These are phyloP conservation scores for Pichia rugopelliculosa DNA, from an alignment of 805 yeast genomes.

Conservation along the genomic window DNA sequence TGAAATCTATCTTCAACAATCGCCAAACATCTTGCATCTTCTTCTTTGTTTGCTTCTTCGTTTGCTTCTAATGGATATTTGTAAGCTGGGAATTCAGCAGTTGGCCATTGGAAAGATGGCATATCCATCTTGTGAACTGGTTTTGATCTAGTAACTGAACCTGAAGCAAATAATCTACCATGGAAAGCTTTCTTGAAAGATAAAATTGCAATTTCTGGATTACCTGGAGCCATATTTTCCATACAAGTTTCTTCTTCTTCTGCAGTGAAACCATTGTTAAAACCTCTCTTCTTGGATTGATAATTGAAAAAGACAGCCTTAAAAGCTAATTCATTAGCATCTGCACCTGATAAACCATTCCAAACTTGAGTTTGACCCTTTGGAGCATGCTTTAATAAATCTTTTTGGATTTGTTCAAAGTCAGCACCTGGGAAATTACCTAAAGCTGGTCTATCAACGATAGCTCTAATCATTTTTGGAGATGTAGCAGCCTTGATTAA, in stretches of 20 bases:
- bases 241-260: constrained; percentile 71
- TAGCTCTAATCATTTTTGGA: constrained; percentile 61
- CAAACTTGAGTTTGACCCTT: constrained; percentile 67
- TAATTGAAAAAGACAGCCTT: constrained; percentile 84
- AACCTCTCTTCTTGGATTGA: constrained; percentile 63
- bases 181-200: constrained; percentile 90
- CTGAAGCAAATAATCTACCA: constrained; percentile 89
- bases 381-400: constrained; percentile 68
- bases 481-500: constrained; percentile 61
- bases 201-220: constrained; percentile 77
- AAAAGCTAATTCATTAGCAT: constrained; percentile 83
- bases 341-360: constrained; percentile 80
- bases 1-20: constrained; percentile 66
- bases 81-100: constrained; percentile 77
- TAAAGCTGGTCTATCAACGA: constrained; percentile 78
- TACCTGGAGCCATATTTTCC: constrained; percentile 80
- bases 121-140: constrained; percentile 90
- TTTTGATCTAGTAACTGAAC: constrained; percentile 86
- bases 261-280: constrained; percentile 45
- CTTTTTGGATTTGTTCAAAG: constrained; percentile 42
- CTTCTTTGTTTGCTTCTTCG: constrained; percentile 65
- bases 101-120: constrained; percentile 96
- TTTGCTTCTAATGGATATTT: constrained; percentile 80
- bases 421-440: constrained; percentile 76
- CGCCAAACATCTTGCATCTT: constrained; percentile 75